Evolutionary conservation across 2,329 filamentous ascomycete species (phyloP).

Genomic region (Fusarium acutatum): DNA sequence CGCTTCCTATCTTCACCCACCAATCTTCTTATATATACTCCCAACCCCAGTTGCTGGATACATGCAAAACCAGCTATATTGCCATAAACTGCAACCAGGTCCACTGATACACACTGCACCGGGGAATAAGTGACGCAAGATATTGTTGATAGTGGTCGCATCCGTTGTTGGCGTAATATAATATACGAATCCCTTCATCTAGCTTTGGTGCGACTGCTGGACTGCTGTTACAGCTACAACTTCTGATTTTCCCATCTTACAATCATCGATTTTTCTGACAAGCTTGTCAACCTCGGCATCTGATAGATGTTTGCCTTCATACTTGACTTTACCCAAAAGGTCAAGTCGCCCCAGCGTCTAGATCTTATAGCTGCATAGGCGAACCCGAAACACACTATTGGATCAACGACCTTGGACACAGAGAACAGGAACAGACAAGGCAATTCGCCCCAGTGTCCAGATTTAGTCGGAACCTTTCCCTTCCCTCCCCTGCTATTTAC

Average conservation of each 20-base stretch:
- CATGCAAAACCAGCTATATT: background rate
- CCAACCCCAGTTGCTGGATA: background rate
- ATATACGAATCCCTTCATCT: background rate
- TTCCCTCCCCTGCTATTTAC: background rate
- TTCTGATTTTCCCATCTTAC: background rate
- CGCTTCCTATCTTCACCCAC: conserved; percentile 1
- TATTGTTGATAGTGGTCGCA: background rate
- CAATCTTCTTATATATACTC: background rate
- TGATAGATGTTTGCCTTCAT: background rate
- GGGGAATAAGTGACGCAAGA: conserved; percentile 22
- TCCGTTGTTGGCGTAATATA: conserved; percentile 4
- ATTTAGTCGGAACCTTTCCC: background rate
- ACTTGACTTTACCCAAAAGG: background rate
- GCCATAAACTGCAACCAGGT: background rate
- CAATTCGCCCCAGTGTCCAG: conserved; percentile 1
- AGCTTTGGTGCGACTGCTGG: background rate
- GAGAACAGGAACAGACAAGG: background rate
- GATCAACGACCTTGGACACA: background rate
- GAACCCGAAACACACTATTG: conserved; percentile 4
- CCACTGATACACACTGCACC: background rate
- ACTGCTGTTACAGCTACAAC: background rate
- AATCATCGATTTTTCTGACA: background rate
- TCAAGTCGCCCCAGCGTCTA: background rate
- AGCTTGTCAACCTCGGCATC: background rate
- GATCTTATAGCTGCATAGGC: background rate